Evolutionary conservation across 768 basidiomycete species (phyloP), one percentile per base, ranked within the genome.

Genomic region (Pulveroboletus sp.): DNA sequence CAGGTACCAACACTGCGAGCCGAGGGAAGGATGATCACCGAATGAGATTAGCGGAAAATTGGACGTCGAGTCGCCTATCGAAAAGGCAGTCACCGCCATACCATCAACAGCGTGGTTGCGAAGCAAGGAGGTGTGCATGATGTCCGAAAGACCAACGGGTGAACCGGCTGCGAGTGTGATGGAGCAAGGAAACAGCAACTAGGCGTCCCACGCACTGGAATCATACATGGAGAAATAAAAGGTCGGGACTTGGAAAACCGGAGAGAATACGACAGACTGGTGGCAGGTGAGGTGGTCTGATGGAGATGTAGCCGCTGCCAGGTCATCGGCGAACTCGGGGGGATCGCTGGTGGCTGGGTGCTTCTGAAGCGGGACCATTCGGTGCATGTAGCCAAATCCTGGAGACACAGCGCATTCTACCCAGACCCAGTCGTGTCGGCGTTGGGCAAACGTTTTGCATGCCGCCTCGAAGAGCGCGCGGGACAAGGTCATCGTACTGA

Each of bases 21-120:
- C 85, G 28, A 87, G 73, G 6, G 76, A 81, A 0, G 91, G 93
- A 59, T 94, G 93, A 50, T 95, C 93, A 8, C 88, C 88, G 58
- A 91, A 89, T 11, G 91, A 89, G 9, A 95, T 69, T 18, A 93
- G 66, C 9, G 93, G 89, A 59, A 92, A 86, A 6, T 79, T 66
- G 2, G 79, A 73, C 11, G 64, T 67, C 2, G 76, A 73, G 8
- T 71, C 66, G 21, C 76, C 76, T 37, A 89, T 65, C 17, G 79
- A 81, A 61, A 77, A 87, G 11, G 76, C 59, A 15, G 82, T 81
- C 6, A 63, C 59, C 31, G 78, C 68, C 24, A 76, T 66, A 12
- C 71, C 68, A 7, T 73, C 69, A 18, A 81, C 68, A 14, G 72
- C 68, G 46, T 72, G 63, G 12, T 63, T 68, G 51, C 76, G 82